phyloP scores from a whole-genome alignment of 2,329 filamentous ascomycete species.

The Colletotrichum lini region DNA sequence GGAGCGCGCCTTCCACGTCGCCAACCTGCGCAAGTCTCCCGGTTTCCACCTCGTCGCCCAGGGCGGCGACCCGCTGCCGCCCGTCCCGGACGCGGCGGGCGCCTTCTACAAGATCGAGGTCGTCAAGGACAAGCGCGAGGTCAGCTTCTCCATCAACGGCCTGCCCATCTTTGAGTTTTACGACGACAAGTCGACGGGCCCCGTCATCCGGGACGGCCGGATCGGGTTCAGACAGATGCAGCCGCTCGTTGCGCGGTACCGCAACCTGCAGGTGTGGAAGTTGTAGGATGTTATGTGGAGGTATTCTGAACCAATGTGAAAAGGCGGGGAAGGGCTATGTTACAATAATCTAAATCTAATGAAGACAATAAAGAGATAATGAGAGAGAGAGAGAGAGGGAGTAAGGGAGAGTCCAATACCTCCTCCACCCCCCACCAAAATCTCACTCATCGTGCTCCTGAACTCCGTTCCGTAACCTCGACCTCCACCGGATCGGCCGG shows the following conservation, averaged over 20 bases:
- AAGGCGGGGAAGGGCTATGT: neutral
- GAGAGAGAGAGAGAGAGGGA: too few relatives aligned
- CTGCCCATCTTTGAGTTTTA: constrained; percentile 48
- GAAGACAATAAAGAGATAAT: neutral
- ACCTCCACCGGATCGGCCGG: constrained; percentile 15
- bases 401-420: too few relatives aligned
- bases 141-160: constrained; percentile 49
- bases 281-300: constrained; percentile 25
- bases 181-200: constrained; percentile 49
- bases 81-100: constrained; percentile 48
- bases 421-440: neutral
- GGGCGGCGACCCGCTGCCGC: constrained; percentile 49
- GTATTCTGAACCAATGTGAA: neutral
- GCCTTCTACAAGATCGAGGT: constrained; percentile 51
- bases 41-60: constrained; percentile 49
- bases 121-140: constrained; percentile 49
- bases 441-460: constrained; percentile 29
- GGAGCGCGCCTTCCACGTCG: constrained; percentile 49
- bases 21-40: constrained; percentile 50
- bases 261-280: constrained; percentile 51
- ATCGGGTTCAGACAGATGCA: constrained; percentile 52
- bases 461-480: constrained; percentile 11
- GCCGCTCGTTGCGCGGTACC: constrained; percentile 49
- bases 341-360: neutral
- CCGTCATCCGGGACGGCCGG: constrained; percentile 45